Evolutionary conservation across 1,139 yeast genomes (phyloP).

Genomic region (Sugiyamaella paludigena): DNA sequence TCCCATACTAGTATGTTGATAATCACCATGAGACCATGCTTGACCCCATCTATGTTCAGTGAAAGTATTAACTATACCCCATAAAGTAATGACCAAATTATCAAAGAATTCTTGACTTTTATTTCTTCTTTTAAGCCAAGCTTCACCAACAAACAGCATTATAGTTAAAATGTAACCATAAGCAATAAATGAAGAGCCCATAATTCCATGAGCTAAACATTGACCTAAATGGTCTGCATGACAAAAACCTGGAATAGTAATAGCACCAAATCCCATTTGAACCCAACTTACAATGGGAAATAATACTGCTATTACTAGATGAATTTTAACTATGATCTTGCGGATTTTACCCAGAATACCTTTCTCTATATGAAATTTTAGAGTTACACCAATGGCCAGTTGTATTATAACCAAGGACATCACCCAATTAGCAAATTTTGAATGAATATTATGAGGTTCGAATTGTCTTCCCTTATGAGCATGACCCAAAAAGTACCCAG

Average conservation of each 20-base stretch:
- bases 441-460: constrained; percentile 35
- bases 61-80: constrained; percentile 93
- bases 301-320: constrained; percentile 37
- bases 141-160: constrained; percentile 55
- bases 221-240: constrained; percentile 79
- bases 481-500: constrained; percentile 43
- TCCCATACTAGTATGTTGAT: constrained; percentile 95
- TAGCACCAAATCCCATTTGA: constrained; percentile 75
- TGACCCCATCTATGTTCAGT: constrained; percentile 98
- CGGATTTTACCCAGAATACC: constrained; percentile 39
- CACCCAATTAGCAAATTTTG: constrained; percentile 35
- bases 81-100: constrained; percentile 69
- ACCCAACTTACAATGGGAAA: constrained; percentile 54
- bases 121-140: constrained; percentile 40
- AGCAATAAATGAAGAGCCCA: constrained; percentile 83
- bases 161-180: constrained; percentile 71
- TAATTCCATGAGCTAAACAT: constrained; percentile 93
- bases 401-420: constrained; percentile 33
- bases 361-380: constrained; percentile 37
- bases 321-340: constrained; percentile 33
- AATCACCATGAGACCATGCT: constrained; percentile 79
- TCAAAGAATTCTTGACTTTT: constrained; percentile 85
- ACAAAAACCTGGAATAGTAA: constrained; percentile 81
- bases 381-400: constrained; percentile 36
- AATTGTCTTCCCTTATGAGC: constrained; percentile 40